Evolutionary conservation across 345 rosid genomes (phyloP), one percentile per base, ranked within the genome.

Genomic region (Eucalyptus erythrocorys): DNA sequence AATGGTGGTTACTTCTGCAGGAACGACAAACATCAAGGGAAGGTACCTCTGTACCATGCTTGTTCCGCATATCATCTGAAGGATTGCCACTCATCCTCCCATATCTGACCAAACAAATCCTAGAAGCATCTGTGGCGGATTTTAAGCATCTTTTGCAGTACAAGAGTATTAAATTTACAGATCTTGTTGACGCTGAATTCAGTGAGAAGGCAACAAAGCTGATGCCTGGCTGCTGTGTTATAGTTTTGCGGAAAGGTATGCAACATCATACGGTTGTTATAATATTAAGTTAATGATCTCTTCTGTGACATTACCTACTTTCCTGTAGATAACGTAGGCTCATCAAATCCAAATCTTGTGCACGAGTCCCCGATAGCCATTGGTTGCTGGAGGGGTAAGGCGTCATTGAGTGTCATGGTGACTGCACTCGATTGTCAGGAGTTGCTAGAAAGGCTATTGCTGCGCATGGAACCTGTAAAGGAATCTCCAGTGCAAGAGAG

Each of bases 381-480:
- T 30, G 98, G 98, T 64, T 97, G 99, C 93, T 96, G 99, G 99
- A 97, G 91, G 92, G 99, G 99, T 15, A 93, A 93, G 91, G 93
- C 93, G 34, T 94, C 95, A 90, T 91, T 96, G 92, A 95, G 93
- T 84, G 96, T 96, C 88, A 95, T 98, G 99, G 99, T 95, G 59
- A 94, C 98, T 3, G 95, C 97, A 45, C 89, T 94, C 8, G 99
- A 96, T 90, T 95, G 98, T 93, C 93, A 95, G 89, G 96, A 98
- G 92, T 92, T 97, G 92, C 91, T 92, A 57, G 95, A 93, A 91
- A 95, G 97, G 90, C 96, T 97, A 89, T 87, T 92, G 49, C 91
- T 86, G 26, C 92, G 93, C n/a, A 86, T 90, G 91, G 95, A 91
- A 34, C 87, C 91, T 71, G 85, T 84, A 3, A 90, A 93, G 53